These are phyloP conservation scores for Ogataea polymorpha DNA, from an alignment of 805 yeast genomes.

Conservation along the genomic window DNA sequence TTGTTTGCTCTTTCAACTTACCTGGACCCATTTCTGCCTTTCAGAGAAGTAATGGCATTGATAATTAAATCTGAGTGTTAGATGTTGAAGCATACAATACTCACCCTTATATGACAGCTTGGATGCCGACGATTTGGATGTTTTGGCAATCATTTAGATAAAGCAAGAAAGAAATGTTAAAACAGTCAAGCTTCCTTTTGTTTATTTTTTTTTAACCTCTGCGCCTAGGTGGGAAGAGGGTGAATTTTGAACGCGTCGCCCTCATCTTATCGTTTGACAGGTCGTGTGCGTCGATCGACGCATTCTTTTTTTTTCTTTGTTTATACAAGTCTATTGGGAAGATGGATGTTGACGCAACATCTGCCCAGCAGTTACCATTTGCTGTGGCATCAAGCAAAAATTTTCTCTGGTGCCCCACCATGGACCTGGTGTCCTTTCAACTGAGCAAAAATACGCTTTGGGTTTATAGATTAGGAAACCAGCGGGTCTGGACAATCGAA, in stretches of 20 bases:
- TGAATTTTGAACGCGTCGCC: constrained; percentile 5
- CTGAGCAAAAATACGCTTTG: constrained; percentile 28
- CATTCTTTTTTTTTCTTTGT: constrained; percentile 1
- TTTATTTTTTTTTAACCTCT: constrained; percentile 9
- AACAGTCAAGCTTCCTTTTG: constrained; percentile 10
- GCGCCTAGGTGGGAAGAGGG: constrained; percentile 1
- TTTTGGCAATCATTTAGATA: constrained; percentile 36
- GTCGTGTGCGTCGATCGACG: constrained; percentile 5
- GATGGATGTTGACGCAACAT: constrained; percentile 7
- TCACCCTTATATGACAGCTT: constrained; percentile 48
- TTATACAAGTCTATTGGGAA: neutral
- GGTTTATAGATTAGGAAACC: constrained; percentile 32
- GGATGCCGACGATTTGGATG: constrained; percentile 31
- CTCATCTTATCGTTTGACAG: constrained; percentile 8
- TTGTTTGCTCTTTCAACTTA: constrained; percentile 32
- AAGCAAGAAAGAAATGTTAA: neutral
- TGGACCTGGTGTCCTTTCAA: constrained; percentile 33
- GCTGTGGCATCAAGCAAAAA: constrained; percentile 18
- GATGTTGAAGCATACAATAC: constrained; percentile 22
- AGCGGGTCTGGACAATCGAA: constrained; percentile 33
- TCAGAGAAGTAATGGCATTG: constrained; percentile 66
- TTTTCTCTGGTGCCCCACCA: constrained; percentile 33
- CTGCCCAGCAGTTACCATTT: constrained; percentile 20
- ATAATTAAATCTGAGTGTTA: constrained; percentile 52
- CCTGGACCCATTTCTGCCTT: constrained; percentile 79